Base-by-base conservation (phyloP, 768 basidiomycete genomes). In the Termitomyces sp. region DNA sequence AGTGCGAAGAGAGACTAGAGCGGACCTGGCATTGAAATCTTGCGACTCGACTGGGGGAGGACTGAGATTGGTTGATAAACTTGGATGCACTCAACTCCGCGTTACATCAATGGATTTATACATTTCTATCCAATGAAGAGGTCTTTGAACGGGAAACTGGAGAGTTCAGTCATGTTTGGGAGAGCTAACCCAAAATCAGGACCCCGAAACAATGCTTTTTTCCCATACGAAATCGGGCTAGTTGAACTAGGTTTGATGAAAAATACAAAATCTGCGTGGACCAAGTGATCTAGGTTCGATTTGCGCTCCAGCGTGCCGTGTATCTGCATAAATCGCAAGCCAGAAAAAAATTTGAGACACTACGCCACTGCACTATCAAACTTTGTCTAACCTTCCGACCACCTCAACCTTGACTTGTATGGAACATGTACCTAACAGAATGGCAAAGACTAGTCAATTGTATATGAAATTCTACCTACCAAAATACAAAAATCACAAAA, bases 21-120 rank as follows among this genome's bases (percentile, higher is more conserved):
- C 70, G 16, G 51, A 72, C 69, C 63, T 32, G 67, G 61, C 69
- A 68, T 70, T 42, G 49, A 36, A 42, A 58, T 49, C 16, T 24
- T 54, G 8, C 59, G 51, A 7, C 33, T 51, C 38, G 15, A 54
- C 18, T 24, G 42, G 4, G 28, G 4, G 28, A 28, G 28, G 4
- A 28, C 24, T 0, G 28, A 50, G 52, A 54, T 48, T 22, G 18
- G 28, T 50, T 28, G 48, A 48, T 50, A 58, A 45, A 50, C 54
- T 44, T 55, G 60, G 35, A 46, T 56, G 32, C 40, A 50, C 49
- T 56, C 45, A 56, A 58, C 52, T 46, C 62, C 28, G 28, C 28
- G 28, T 28, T 28, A 28, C 28, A 28, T 2, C 28, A 28, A 4
- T 28, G 28, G 28, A 28, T 28, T 28, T 28, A 28, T 54, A 60